phyloP scores from a whole-genome alignment of 176 grass and related monocot species.

The Cenchrus fungigraminus region DNA sequence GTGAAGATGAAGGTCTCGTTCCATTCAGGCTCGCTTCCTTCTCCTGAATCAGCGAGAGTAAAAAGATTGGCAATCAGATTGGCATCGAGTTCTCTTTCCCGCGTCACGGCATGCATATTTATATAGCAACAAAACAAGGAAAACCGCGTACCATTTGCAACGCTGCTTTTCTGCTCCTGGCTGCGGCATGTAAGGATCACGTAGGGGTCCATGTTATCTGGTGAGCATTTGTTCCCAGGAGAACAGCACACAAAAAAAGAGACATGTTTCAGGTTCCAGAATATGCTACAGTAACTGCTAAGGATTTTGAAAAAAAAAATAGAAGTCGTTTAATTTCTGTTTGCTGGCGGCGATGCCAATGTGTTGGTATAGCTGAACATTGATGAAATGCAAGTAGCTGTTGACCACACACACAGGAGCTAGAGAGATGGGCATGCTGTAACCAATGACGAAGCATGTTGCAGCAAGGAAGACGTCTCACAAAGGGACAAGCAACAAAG shows the following conservation, averaged over 20 bases:
- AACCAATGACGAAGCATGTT: neutral
- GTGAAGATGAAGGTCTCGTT: slow-evolving; percentile 87
- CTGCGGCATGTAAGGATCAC: slow-evolving; percentile 62
- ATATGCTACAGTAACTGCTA: neutral
- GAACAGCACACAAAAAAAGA: neutral
- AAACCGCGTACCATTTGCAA: slow-evolving; percentile 41
- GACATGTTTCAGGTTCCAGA: neutral
- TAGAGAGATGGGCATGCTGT: no score
- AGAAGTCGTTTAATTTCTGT: neutral
- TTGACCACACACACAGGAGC: neutral
- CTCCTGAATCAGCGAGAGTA: slow-evolving; percentile 41
- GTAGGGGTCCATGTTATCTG: slow-evolving; percentile 77
- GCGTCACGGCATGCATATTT: no score
- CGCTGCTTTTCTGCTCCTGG: slow-evolving; percentile 66
- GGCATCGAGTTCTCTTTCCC: neutral
- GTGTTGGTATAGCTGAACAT: neutral
- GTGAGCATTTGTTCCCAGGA: neutral
- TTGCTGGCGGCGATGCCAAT: neutral
- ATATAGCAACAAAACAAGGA: no score
- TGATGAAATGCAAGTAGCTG: neutral
- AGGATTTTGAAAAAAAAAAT: neutral
- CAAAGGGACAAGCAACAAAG: neutral
- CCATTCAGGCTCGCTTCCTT: slow-evolving; percentile 80
- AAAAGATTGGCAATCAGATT: neutral
- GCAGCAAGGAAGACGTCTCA: neutral